phyloP scores from a whole-genome alignment of 257 asterid species.

The Solanum corneliomulleri region DNA sequence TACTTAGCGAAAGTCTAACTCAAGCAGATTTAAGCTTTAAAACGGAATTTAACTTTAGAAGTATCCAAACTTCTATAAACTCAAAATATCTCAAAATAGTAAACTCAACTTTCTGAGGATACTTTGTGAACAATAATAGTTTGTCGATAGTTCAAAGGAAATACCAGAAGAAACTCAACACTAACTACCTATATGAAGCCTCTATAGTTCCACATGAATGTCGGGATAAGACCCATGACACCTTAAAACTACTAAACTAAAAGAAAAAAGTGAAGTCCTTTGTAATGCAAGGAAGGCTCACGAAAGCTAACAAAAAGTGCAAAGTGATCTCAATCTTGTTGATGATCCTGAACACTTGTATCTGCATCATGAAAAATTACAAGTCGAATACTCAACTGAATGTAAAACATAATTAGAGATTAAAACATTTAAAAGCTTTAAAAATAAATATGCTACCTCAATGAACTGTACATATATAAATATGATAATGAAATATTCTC shows the following conservation, averaged over 20 bases:
- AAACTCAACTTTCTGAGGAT: not conserved
- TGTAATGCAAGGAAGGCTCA: not conserved
- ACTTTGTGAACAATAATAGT: no score
- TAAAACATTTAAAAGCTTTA: not conserved
- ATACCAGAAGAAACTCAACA: not conserved
- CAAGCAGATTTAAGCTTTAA: not conserved
- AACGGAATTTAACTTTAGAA: not conserved
- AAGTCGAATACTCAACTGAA: not conserved
- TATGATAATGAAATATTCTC: not conserved
- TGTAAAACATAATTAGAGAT: not conserved
- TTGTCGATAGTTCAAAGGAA: not conserved
- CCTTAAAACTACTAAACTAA: not conserved
- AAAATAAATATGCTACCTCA: not conserved
- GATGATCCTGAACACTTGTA: not conserved
- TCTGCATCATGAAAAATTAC: no score
- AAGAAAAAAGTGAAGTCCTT: not conserved
- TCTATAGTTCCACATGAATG: not conserved
- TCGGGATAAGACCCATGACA: not conserved
- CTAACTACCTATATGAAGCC: not conserved
- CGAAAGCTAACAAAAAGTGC: not conserved
- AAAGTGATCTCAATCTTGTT: no score
- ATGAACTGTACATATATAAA: no score
- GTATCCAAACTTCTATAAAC: not conserved
- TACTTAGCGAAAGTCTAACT: not conserved
- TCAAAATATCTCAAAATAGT: not conserved